phyloP scores from a whole-genome alignment of 2,329 filamentous ascomycete species.

The Aspergillus spinulosporus region DNA sequence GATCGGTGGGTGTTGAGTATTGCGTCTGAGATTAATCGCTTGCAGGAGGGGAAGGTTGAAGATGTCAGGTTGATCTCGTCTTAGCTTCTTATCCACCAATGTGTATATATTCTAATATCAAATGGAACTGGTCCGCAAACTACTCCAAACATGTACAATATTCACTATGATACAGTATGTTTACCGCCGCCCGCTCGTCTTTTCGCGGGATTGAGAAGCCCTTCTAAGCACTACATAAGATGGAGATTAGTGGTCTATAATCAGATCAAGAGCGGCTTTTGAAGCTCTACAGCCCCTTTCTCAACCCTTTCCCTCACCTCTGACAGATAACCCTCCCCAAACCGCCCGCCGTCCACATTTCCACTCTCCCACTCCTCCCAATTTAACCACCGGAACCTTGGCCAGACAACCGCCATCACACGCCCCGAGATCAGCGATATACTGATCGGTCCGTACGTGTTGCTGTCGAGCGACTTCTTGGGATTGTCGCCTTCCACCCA shows the following conservation, averaged over 20 bases:
- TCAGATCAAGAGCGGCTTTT: slow-evolving; percentile 30
- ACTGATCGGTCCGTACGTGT: slow-evolving; percentile 83
- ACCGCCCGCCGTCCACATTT: slow-evolving; percentile 22
- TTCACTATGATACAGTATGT: neutral
- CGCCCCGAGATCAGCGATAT: slow-evolving; percentile 72
- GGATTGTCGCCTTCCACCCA: slow-evolving; percentile 91
- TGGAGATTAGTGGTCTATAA: neutral
- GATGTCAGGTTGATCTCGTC: slow-evolving; percentile 48
- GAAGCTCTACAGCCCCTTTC: slow-evolving; percentile 40
- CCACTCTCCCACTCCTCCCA: slow-evolving; percentile 42
- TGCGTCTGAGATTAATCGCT: slow-evolving; percentile 64
- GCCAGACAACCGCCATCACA: slow-evolving; percentile 71
- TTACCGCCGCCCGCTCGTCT: neutral
- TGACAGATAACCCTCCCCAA: slow-evolving; percentile 34
- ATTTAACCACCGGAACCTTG: slow-evolving; percentile 44
- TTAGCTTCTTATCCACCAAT: neutral
- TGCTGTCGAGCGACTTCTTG: slow-evolving; percentile 75
- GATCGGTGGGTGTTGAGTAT: slow-evolving; percentile 69
- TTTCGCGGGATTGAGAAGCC: neutral
- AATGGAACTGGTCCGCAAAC: slow-evolving; percentile 1
- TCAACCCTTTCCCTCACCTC: slow-evolving; percentile 38
- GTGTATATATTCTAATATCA: neutral
- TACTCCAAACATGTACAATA: too few relatives aligned
- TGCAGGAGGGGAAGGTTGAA: slow-evolving; percentile 49
- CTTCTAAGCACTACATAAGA: neutral